Evolutionary conservation across 108 stramenopile genomes (phyloP), one percentile per base, ranked within the genome.

Genomic region (Craspedostauros australis): DNA sequence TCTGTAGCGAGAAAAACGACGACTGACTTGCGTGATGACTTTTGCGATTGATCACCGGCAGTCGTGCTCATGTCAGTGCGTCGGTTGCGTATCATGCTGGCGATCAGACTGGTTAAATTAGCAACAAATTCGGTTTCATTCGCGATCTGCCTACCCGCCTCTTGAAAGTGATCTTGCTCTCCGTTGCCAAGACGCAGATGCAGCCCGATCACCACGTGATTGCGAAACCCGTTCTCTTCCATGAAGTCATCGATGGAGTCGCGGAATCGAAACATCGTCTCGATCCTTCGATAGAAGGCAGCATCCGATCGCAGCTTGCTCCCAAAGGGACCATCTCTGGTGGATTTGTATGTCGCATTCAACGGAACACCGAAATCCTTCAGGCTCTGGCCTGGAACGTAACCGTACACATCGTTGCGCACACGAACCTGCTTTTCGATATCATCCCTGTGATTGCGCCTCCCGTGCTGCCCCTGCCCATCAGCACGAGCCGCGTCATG

Each of bases 1-100:
- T 77, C 76, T 32, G 76, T 77, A 0, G 76, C 76, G 18, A 77
- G 28, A 37, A 77, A 76, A 18, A 76, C 39, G 19, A 76, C 41
- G 51, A 6, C 38, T 22, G 1, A 30, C 44, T 28, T 6, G 29
- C 23, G 7, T 5, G 7, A 43, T 20, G 14, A 43, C 21, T 7
- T 43, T 3, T 55, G 15, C 11, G 5, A 32, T 23, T 24, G 28
- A 47, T 26, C 40, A 32, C 44, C 40, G 38, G 50, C 7, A 24
- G 21, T 22, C 31, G 31, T 20, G 36, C 41, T 26, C 20, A 11
- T 53, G 14, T 19, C 39, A 16, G 11, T 4, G n/a, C 38, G 9
- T 45, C 4, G 8, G 26, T 16, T 19, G 20, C 21, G 9, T 40
- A 18, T 38, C 18, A n/a, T 48, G 33, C 30, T 37, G 25, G n/a